These are phyloP conservation scores for Cucurbita ficifolia DNA, from an alignment of 306 rosid species.

Conservation along the genomic window DNA sequence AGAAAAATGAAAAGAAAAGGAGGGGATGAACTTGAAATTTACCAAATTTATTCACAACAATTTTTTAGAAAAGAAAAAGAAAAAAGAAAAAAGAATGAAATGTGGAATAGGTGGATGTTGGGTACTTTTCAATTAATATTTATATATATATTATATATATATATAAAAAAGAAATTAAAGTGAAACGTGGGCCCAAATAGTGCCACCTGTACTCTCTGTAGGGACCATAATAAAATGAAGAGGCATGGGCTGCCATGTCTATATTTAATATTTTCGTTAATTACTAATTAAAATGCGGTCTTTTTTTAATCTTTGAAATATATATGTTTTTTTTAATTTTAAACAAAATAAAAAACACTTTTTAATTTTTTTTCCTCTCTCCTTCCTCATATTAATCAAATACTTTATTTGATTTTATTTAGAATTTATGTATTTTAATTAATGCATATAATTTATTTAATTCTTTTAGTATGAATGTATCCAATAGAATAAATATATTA, in stretches of 20 bases:
- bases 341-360: no score
- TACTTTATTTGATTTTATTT: no score
- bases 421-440: no score
- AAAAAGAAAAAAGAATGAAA: not conserved
- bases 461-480: no score
- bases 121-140: no score
- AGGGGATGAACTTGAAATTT: not conserved
- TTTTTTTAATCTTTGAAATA: no score
- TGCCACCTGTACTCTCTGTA: not conserved
- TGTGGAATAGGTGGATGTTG: not conserved
- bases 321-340: no score
- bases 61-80: not conserved
- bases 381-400: no score
- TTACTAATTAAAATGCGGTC: no score
- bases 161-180: not conserved
- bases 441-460: no score
- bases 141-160: no score
- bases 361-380: not conserved
- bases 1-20: not conserved
- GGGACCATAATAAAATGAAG: not conserved
- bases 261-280: not conserved
- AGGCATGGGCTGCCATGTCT: conserved; percentile 2
- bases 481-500: no score
- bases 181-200: not conserved
- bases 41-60: not conserved